These are phyloP conservation scores for Rhizopogon sp. DNA, from an alignment of 768 basidiomycete genomes.

Conservation along the genomic window DNA sequence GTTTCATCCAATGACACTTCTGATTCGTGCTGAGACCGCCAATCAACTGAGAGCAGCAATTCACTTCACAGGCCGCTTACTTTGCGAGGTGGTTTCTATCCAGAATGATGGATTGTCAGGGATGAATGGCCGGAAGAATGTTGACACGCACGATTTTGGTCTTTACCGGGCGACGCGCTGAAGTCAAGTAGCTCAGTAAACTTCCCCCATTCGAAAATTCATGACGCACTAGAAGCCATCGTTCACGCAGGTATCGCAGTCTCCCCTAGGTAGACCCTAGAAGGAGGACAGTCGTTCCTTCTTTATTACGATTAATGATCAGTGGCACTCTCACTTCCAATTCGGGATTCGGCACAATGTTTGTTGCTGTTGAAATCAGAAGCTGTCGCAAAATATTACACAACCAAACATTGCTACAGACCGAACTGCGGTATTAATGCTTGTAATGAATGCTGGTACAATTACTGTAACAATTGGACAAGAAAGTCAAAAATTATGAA, in stretches of 20 bases:
- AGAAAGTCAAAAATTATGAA: background rate
- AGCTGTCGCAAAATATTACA: conserved; percentile 24
- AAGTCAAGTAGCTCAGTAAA: conserved; percentile 9
- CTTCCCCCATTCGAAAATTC: background rate
- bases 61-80: conserved; percentile 23
- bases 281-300: background rate
- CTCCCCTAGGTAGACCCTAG: conserved; percentile 1
- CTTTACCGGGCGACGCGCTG: conserved; percentile 30
- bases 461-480: background rate
- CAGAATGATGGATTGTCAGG: conserved; percentile 13
- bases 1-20: conserved; percentile 78
- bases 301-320: background rate
- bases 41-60: background rate
- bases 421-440: background rate
- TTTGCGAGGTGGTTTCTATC: conserved; percentile 43
- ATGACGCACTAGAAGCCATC: conserved; percentile 26
- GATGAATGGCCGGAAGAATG: conserved; percentile 14
- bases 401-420: background rate
- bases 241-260: conserved; percentile 1
- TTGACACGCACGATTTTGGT: conserved; percentile 36
- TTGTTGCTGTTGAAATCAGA: conserved; percentile 29
- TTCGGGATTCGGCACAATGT: conserved; percentile 15
- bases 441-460: background rate
- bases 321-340: background rate
- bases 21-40: conserved; percentile 53